These are phyloP conservation scores for Xylaria sp. DNA, from an alignment of 2,329 filamentous ascomycete species.

Conservation along the genomic window DNA sequence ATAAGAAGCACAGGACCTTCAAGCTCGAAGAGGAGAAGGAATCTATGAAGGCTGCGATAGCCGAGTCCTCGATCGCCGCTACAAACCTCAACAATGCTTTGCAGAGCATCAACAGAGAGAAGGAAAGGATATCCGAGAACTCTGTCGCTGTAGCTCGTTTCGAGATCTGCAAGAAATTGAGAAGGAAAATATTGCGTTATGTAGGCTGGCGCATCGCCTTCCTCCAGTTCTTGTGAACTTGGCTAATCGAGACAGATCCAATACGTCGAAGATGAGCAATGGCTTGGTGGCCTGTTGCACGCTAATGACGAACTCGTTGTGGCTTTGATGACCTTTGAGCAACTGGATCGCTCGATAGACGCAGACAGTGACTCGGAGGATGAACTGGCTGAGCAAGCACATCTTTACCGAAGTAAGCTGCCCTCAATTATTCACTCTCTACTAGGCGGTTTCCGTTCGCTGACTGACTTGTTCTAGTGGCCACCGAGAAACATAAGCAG, in stretches of 20 bases:
- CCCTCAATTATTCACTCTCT: neutral
- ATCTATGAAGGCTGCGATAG: slow-evolving; percentile 85
- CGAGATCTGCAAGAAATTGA: slow-evolving; percentile 83
- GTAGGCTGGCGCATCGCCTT: slow-evolving; percentile 48
- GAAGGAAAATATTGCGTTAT: slow-evolving; percentile 85
- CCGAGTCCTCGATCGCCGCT: slow-evolving; percentile 86
- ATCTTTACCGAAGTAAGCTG: slow-evolving; percentile 64
- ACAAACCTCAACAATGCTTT: slow-evolving; percentile 88
- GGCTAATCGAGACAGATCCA: slow-evolving; percentile 67
- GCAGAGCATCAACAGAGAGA: slow-evolving; percentile 89
- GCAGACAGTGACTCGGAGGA: slow-evolving; percentile 75
- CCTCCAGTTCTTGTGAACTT: neutral
- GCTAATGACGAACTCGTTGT: slow-evolving; percentile 96
- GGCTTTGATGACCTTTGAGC: slow-evolving; percentile 91
- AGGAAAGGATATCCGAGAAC: slow-evolving; percentile 86
- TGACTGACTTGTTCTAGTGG: slow-evolving; percentile 51
- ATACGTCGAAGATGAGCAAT: slow-evolving; percentile 87
- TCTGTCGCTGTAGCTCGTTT: slow-evolving; percentile 75
- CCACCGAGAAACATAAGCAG: slow-evolving; percentile 57
- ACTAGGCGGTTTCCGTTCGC: slow-evolving; percentile 18
- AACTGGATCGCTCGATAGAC: slow-evolving; percentile 85
- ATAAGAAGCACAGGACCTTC: slow-evolving; percentile 68
- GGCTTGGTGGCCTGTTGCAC: slow-evolving; percentile 86
- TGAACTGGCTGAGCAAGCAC: slow-evolving; percentile 69
- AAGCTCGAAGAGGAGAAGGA: slow-evolving; percentile 87